phyloP scores from a whole-genome alignment of 306 rosid species.

The Styphnolobium japonicum region DNA sequence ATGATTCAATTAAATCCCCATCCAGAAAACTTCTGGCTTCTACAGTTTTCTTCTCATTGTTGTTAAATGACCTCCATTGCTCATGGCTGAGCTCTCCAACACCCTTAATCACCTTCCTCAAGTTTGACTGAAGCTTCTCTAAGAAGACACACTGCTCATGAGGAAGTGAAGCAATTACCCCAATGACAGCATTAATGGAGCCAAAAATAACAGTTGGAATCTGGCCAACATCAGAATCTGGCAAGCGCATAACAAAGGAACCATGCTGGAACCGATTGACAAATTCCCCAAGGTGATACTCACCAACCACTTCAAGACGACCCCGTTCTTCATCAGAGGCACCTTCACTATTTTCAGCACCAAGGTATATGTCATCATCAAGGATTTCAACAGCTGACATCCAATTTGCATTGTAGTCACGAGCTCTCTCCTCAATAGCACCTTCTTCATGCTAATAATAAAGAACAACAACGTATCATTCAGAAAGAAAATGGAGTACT shows the following conservation, averaged over 20 bases:
- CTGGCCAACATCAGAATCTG: slow-evolving; percentile 53
- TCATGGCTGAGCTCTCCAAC: slow-evolving; percentile 96
- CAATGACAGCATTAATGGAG: slow-evolving; percentile 87
- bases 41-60: slow-evolving; percentile 74
- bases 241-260: slow-evolving; percentile 53
- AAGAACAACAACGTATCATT: background rate
- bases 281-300: slow-evolving; percentile 92
- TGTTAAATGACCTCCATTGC: slow-evolving; percentile 94
- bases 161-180: slow-evolving; percentile 96
- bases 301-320: slow-evolving; percentile 90
- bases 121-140: slow-evolving; percentile 86
- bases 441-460: slow-evolving; percentile 92
- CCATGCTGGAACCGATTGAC: slow-evolving; percentile 80
- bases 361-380: slow-evolving; percentile 89
- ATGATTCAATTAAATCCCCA: slow-evolving; percentile 95
- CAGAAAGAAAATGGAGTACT: background rate
- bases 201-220: background rate
- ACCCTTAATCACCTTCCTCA: slow-evolving; percentile 93
- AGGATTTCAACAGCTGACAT: slow-evolving; percentile 98
- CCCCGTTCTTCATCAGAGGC: slow-evolving; percentile 92
- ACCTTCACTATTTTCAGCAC: slow-evolving; percentile 97
- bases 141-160: slow-evolving; percentile 78
- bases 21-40: slow-evolving; percentile 88
- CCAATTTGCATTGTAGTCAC: slow-evolving; percentile 95
- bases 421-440: slow-evolving; percentile 97